Conservation (phyloP, 2,329 filamentous ascomycete species). For the Fusarium metavorans region DNA sequence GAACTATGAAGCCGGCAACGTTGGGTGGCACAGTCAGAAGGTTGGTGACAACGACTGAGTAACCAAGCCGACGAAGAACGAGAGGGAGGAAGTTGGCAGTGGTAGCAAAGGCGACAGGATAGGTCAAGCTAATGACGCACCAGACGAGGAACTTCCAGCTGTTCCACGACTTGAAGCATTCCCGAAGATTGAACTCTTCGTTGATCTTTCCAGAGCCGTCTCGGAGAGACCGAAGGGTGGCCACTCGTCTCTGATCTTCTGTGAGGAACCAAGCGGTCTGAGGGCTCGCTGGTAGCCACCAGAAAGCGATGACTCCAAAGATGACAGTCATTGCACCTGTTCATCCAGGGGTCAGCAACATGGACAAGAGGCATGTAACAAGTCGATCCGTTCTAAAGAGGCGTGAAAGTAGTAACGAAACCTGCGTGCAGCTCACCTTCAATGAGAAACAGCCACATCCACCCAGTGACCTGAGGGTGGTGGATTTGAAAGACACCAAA, state of each 20-base stretch:
- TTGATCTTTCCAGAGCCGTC: slow-evolving; percentile 56
- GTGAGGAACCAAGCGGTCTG: slow-evolving; percentile 56
- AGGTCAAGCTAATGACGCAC: slow-evolving; percentile 60
- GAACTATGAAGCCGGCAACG: slow-evolving; percentile 58
- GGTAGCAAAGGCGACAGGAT: slow-evolving; percentile 59
- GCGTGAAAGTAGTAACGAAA: background rate
- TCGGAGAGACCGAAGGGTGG: slow-evolving; percentile 53
- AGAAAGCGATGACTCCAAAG: slow-evolving; percentile 34
- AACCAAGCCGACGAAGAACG: slow-evolving; percentile 59
- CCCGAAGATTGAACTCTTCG: slow-evolving; percentile 52
- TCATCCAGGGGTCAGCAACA: slow-evolving; percentile 22
- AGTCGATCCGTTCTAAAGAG: background rate
- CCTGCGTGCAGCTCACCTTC: slow-evolving; percentile 55
- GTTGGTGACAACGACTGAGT: slow-evolving; percentile 58
- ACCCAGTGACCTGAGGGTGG: background rate
- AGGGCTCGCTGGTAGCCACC: slow-evolving; percentile 48
- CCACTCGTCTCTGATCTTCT: slow-evolving; percentile 56
- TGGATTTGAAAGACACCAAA: slow-evolving; percentile 66
- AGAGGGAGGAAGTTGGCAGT: slow-evolving; percentile 58
- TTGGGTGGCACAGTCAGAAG: slow-evolving; percentile 63
- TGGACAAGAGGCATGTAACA: background rate
- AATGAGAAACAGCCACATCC: slow-evolving; percentile 32
- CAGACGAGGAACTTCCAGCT: slow-evolving; percentile 54
- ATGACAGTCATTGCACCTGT: slow-evolving; percentile 57
- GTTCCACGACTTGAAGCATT: slow-evolving; percentile 57